Conservation (phyloP, 169 alveolate genomes). For the Cryptosporidium ryanae region DNA sequence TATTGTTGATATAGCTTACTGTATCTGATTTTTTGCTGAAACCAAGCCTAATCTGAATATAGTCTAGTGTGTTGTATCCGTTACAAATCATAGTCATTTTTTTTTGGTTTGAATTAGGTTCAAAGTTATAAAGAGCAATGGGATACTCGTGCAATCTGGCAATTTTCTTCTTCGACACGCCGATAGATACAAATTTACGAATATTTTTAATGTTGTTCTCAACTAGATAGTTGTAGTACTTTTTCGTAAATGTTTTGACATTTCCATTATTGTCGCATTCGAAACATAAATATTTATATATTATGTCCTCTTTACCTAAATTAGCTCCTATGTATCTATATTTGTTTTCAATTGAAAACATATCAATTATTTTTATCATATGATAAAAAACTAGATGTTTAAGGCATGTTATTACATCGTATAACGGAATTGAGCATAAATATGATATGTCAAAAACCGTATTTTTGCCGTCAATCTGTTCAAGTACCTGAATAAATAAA, state of each 20-base stretch:
- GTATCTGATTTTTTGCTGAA: slow-evolving; percentile 25
- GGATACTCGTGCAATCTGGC: slow-evolving; percentile 59
- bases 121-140: not conserved
- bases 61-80: slow-evolving; percentile 28
- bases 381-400: slow-evolving; percentile 47
- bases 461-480: slow-evolving; percentile 38
- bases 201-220: slow-evolving; percentile 14
- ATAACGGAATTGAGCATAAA: slow-evolving; percentile 23
- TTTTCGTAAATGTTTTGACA: slow-evolving; percentile 37
- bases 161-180: slow-evolving; percentile 28
- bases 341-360: slow-evolving; percentile 55
- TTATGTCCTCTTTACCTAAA: not conserved
- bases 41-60: slow-evolving; percentile 48
- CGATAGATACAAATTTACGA: slow-evolving; percentile 18
- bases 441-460: slow-evolving; percentile 56
- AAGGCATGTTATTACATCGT: slow-evolving; percentile 43
- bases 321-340: slow-evolving; percentile 50
- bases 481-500: slow-evolving; percentile 18
- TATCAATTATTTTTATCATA: slow-evolving; percentile 36
- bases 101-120: not conserved
- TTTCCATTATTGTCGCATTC: slow-evolving; percentile 50
- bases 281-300: slow-evolving; percentile 15
- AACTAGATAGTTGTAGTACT: slow-evolving; percentile 13
- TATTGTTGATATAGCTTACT: not conserved
- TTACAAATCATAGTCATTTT: slow-evolving; percentile 18